phyloP scores from a whole-genome alignment of 75 land plant species.

The Gnetum montanum region DNA sequence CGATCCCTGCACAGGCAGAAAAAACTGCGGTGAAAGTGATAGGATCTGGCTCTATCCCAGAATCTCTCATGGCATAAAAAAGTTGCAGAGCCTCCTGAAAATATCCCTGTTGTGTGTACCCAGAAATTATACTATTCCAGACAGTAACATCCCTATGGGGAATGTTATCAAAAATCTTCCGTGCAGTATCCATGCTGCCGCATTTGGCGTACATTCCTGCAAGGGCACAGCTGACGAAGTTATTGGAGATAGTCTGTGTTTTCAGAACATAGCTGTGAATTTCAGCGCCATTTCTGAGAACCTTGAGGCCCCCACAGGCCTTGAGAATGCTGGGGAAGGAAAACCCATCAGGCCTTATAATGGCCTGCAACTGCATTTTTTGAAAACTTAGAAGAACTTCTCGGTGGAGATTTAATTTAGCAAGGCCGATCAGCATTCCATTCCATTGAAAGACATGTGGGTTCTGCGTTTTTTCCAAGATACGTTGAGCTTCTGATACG shows the following conservation, averaged over 20 bases:
- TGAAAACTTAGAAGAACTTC: conserved; percentile 18
- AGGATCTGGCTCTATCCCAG: conserved; percentile 7
- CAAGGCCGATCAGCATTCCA: conserved; percentile 24
- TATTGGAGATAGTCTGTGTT: no score
- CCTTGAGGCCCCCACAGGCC: conserved; percentile 21
- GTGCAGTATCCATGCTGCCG: not conserved
- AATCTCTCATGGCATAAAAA: conserved; percentile 4
- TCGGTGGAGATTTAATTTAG: conserved; percentile 16
- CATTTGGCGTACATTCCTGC: not conserved
- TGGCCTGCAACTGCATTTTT: conserved; percentile 10
- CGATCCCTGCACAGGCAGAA: conserved; percentile 9
- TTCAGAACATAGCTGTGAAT: no score
- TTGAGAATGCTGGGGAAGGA: conserved; percentile 24
- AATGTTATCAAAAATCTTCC: conserved; percentile 1
- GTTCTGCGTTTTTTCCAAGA: conserved; percentile 12
- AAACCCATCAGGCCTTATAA: conserved; percentile 12
- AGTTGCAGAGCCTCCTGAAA: conserved; percentile 1
- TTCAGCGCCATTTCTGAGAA: conserved; percentile 18
- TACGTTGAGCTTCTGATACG: conserved; percentile 9
- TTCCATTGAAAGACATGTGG: conserved; percentile 29
- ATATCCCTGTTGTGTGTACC: conserved; percentile 9
- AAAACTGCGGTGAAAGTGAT: conserved; percentile 1
- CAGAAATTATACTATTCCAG: conserved; percentile 10
- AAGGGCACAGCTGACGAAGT: no score
- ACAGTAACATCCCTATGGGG: conserved; percentile 1